Percentiles rank a stretch among this genome's conserved stretches.
Conservation (phyloP, 2,329 filamentous ascomycete species). For the Botrytis aclada region DNA sequence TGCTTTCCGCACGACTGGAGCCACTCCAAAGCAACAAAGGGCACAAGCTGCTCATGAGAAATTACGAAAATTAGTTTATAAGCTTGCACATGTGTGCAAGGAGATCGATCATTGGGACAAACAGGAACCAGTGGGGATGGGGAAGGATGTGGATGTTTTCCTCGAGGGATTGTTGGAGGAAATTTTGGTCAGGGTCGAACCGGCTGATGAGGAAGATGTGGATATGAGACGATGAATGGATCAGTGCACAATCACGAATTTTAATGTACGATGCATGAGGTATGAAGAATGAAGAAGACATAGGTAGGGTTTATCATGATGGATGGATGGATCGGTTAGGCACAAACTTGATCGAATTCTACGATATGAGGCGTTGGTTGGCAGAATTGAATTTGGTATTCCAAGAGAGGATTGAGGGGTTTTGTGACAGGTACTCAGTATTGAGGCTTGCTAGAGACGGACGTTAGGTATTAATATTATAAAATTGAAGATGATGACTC, state of each 20-base stretch:
- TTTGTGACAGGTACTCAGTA: not conserved
- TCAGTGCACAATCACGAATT: slow-evolving; percentile 10
- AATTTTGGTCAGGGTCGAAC: slow-evolving; percentile 86
- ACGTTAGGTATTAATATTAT: not conserved
- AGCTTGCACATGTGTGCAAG: slow-evolving; percentile 77
- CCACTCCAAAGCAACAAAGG: slow-evolving; percentile 63
- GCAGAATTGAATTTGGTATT: slow-evolving; percentile 20
- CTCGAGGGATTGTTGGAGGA: slow-evolving; percentile 92
- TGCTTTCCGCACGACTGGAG: slow-evolving; percentile 38
- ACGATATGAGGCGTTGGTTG: slow-evolving; percentile 16
- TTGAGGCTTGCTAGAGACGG: not conserved
- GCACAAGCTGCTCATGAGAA: slow-evolving; percentile 74
- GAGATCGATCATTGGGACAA: slow-evolving; percentile 90
- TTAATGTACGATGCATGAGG: slow-evolving; percentile 12
- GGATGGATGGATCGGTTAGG: slow-evolving; percentile 17
- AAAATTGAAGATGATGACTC: not conserved
- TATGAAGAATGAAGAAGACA: not conserved
- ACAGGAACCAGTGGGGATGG: slow-evolving; percentile 87
- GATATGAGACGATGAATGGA: slow-evolving; percentile 29
- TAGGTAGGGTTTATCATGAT: not conserved
- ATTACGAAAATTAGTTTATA: slow-evolving; percentile 75
- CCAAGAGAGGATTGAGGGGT: not conserved
- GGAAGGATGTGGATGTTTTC: slow-evolving; percentile 82
- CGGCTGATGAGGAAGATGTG: slow-evolving; percentile 51
- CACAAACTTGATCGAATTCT: slow-evolving; percentile 15